Percentiles rank a stretch among this genome's conserved stretches.
phyloP scores from a whole-genome alignment of 495 filamentous ascomycete genomes.

The Monascus purpureus region DNA sequence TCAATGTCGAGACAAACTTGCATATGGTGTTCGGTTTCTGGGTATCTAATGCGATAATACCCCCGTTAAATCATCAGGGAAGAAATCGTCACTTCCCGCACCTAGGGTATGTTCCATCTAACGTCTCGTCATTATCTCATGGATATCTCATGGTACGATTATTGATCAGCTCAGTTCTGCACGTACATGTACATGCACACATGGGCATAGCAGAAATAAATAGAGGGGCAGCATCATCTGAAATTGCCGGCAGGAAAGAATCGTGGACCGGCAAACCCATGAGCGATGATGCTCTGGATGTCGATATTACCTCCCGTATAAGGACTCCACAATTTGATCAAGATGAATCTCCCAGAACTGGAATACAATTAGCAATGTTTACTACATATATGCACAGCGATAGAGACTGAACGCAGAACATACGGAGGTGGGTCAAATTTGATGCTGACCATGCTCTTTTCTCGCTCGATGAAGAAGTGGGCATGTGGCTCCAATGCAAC shows the following conservation, averaged over 20 bases:
- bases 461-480: slow-evolving; percentile 61
- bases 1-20: no score
- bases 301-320: slow-evolving; percentile 57
- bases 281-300: slow-evolving; percentile 65
- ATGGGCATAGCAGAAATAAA: no score
- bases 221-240: no score
- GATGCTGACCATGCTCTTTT: slow-evolving; percentile 74
- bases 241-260: slow-evolving; percentile 46
- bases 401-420: slow-evolving; percentile 10
- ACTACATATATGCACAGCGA: neutral
- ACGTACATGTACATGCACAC: no score
- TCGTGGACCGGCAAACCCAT: slow-evolving; percentile 71
- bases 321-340: slow-evolving; percentile 80
- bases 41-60: no score
- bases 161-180: no score
- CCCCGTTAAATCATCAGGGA: no score
- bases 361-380: slow-evolving; percentile 4
- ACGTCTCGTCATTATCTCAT: no score
- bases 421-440: slow-evolving; percentile 82
- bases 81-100: no score
- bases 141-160: no score
- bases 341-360: slow-evolving; percentile 57
- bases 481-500: slow-evolving; percentile 59
- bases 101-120: no score
- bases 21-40: no score